A percentile compares a stretch with the other conserved stretches of the same genome.
Conservation (phyloP, 1,284 basidiomycete genomes). For the Wolfiporia cocos region DNA sequence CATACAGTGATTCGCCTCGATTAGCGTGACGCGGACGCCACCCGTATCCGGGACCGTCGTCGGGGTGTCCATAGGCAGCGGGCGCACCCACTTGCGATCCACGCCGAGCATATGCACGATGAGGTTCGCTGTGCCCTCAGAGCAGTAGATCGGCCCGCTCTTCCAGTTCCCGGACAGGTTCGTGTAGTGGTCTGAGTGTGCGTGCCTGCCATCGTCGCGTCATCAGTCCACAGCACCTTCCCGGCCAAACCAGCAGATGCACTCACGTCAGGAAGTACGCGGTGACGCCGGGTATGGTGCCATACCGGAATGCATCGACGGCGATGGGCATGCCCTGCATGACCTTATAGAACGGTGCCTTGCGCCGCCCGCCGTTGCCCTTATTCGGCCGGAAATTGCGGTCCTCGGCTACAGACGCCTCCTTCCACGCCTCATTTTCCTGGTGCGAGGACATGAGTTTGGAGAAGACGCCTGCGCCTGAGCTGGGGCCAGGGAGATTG, state of each 20-base stretch:
- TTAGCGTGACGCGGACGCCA: constrained; percentile 86
- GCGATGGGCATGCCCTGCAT: constrained; percentile 96
- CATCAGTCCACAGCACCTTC: not conserved
- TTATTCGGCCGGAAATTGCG: constrained; percentile 41
- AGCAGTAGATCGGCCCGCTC: constrained; percentile 93
- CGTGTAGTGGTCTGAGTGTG: constrained; percentile 94
- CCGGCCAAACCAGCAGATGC: not conserved
- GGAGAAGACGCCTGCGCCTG: constrained; percentile 58
- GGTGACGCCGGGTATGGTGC: constrained; percentile 79
- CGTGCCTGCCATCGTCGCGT: constrained; percentile 52
- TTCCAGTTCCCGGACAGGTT: constrained; percentile 86
- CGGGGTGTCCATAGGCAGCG: constrained; percentile 77
- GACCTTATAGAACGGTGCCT: constrained; percentile 94
- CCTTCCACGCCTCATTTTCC: constrained; percentile 81
- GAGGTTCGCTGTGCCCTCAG: constrained; percentile 84
- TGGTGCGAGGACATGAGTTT: constrained; percentile 79
- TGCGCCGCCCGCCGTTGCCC: constrained; percentile 53
- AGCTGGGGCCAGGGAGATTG: not conserved
- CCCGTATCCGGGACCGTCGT: constrained; percentile 76
- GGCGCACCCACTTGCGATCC: constrained; percentile 80
- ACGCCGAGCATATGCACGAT: constrained; percentile 89
- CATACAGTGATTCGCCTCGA: constrained; percentile 95
- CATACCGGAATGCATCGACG: constrained; percentile 94
- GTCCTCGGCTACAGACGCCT: constrained; percentile 55
- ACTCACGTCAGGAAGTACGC: constrained; percentile 86